A percentile compares a stretch with the other conserved stretches of the same genome.
Conservation (phyloP, 257 asterid genomes). For the Catharanthus roseus region DNA sequence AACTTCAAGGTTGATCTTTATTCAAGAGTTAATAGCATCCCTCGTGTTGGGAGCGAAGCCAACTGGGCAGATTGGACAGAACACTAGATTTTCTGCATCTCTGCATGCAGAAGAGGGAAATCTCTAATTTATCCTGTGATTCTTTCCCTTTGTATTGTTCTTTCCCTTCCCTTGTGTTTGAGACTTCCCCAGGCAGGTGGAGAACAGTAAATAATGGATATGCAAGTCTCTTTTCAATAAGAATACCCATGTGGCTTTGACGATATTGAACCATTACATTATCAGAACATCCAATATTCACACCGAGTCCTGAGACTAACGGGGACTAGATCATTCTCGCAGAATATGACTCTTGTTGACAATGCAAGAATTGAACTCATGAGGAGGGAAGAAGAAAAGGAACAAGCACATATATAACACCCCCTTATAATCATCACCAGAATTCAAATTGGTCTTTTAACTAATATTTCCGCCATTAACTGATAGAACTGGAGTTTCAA, state of each 20-base stretch:
- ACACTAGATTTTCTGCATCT: not conserved
- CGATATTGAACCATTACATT: too few relatives aligned
- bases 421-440: too few relatives aligned
- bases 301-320: too few relatives aligned
- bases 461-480: too few relatives aligned
- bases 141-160: not conserved
- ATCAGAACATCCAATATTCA: too few relatives aligned
- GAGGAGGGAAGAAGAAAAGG: too few relatives aligned
- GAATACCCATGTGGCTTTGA: not conserved
- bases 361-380: too few relatives aligned
- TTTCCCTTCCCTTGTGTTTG: not conserved
- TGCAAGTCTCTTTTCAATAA: not conserved
- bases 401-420: too few relatives aligned
- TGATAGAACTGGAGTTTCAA: too few relatives aligned
- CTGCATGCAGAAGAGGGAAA: not conserved
- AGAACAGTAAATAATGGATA: not conserved
- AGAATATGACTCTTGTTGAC: too few relatives aligned
- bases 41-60: conserved; percentile 73
- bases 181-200: not conserved
- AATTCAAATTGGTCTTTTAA: too few relatives aligned
- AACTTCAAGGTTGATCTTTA: conserved; percentile 67
- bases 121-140: not conserved
- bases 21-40: conserved; percentile 73
- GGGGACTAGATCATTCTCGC: too few relatives aligned
- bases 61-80: conserved; percentile 63